These are phyloP conservation scores for Avena sativa DNA, from an alignment of 176 grass and related monocot genomes.

Conservation along the genomic window DNA sequence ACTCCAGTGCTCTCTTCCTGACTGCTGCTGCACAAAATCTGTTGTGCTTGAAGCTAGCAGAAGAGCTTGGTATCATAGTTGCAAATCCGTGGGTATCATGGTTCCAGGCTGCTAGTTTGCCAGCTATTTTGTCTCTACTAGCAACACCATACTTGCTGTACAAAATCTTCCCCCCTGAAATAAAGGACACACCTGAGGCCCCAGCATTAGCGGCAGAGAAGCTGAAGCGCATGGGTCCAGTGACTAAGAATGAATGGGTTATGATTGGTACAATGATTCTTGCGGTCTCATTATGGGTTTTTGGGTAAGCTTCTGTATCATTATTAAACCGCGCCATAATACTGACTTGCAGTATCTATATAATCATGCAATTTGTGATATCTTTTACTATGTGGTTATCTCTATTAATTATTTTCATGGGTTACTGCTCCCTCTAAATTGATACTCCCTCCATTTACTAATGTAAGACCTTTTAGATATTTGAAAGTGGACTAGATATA, in stretches of 20 bases:
- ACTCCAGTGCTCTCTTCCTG: slow-evolving; percentile 82
- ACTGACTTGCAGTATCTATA: not conserved
- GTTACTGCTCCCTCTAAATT: slow-evolving; percentile 2
- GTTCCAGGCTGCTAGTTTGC: slow-evolving; percentile 92
- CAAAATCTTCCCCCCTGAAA: slow-evolving; percentile 85
- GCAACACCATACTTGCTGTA: slow-evolving; percentile 83
- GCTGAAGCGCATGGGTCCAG: slow-evolving; percentile 74
- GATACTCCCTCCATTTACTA: no score
- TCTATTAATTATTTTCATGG: not conserved
- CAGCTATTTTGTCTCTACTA: slow-evolving; percentile 69
- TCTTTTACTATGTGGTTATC: slow-evolving; percentile 1
- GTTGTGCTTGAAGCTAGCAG: slow-evolving; percentile 83
- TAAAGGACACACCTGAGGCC: slow-evolving; percentile 82
- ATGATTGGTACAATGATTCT: slow-evolving; percentile 90
- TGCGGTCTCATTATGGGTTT: slow-evolving; percentile 79
- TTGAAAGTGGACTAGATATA: no score
- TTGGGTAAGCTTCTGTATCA: slow-evolving; percentile 61
- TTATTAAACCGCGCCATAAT: not conserved
- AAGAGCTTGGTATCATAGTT: slow-evolving; percentile 80
- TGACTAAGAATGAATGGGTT: slow-evolving; percentile 81
- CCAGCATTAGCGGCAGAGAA: slow-evolving; percentile 67
- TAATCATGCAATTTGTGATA: slow-evolving; percentile 18
- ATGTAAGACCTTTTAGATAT: no score
- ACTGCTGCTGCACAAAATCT: slow-evolving; percentile 95
- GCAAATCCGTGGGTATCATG: slow-evolving; percentile 86